Evolutionary conservation across 2,329 filamentous ascomycete species (phyloP), one percentile per base, ranked within the genome.

Genomic region (Phoma herbarum): DNA sequence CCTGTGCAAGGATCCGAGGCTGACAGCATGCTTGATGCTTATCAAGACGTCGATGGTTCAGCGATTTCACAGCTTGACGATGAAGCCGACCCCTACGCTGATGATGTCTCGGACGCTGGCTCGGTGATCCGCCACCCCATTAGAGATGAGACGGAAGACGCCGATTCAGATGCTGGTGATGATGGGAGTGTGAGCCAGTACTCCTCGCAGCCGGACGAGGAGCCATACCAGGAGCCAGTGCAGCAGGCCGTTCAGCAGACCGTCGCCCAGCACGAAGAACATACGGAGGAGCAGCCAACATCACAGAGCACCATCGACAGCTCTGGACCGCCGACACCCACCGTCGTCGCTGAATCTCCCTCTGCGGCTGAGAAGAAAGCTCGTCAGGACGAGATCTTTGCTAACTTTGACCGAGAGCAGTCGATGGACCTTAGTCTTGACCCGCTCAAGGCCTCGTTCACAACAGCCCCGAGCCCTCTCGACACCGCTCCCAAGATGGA

Each of bases 31-130:
- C 55, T 84, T 14, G 88, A 92, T 71, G 81, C 90, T 44, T 90
- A 90, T 67, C 83, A 88, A 9, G 88, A 91, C 61, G 84, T 90
- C 65, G 88, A 89, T 67, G 84, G 63, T 16, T 67, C 76, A 37
- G 64, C 69, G 67, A 58, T 82, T 62, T 81, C 83, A 37, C 74
- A 77, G 55, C 72, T 75, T 57, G 77, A 78, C 39, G 75, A 79
- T 42, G 67, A 75, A 25, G 55, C 51, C 16, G 46, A 44, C 7
- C 46, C 46, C 2, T 53, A 58, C 31, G 50, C 39, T 28, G 72
- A 74, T 26, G 75, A 77, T 56, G 81, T 83, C 26, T 84, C 81
- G 14, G 83, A 53, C 16, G 37, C 37, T 23, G 81, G 83, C 33
- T 84, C 81, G 12, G 83, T 85, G 25, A 84, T 88, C 60, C 84